Percentiles rank a stretch among this genome's conserved stretches.
phyloP scores from a whole-genome alignment of 1,139 yeast genomes.

The Lodderomyces oxycetoniae region DNA sequence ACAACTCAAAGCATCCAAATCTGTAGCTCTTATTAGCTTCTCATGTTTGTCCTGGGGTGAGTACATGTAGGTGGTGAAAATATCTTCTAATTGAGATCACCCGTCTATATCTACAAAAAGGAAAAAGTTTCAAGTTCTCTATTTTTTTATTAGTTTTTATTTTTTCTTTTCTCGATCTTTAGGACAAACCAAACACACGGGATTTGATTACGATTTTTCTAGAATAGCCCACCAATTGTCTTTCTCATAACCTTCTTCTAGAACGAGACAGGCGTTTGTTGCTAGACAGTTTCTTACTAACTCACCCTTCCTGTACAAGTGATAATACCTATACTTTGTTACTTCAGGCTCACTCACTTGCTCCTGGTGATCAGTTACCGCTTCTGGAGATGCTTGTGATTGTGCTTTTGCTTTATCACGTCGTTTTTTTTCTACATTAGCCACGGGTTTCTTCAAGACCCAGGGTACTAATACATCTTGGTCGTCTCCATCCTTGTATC shows the following conservation, averaged over 20 bases:
- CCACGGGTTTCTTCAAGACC: conserved; percentile 55
- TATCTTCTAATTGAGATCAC: conserved; percentile 2
- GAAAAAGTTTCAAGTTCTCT: not conserved
- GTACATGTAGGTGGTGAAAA: conserved; percentile 20
- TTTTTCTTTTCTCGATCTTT: not conserved
- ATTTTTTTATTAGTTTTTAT: too few species aligned
- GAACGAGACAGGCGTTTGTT: conserved; percentile 63
- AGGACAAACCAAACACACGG: too few species aligned
- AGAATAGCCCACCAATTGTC: conserved; percentile 86
- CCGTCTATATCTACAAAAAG: not conserved
- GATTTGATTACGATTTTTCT: conserved; percentile 16
- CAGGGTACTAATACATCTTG: conserved; percentile 96
- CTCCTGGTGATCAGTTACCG: conserved; percentile 6
- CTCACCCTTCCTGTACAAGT: conserved; percentile 80
- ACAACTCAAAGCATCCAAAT: conserved; percentile 79
- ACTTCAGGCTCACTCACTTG: conserved; percentile 21
- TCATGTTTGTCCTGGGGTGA: conserved; percentile 40
- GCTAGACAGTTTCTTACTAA: conserved; percentile 58
- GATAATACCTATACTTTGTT: conserved; percentile 82
- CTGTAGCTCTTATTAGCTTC: conserved; percentile 64
- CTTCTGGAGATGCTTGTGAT: conserved; percentile 3
- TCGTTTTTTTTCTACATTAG: conserved; percentile 22
- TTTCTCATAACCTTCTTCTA: conserved; percentile 78
- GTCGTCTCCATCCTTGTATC: conserved; percentile 83
- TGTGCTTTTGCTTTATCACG: conserved; percentile 9